Evolutionary conservation across 306 rosid species (phyloP).

Genomic region (Malus domestica): DNA sequence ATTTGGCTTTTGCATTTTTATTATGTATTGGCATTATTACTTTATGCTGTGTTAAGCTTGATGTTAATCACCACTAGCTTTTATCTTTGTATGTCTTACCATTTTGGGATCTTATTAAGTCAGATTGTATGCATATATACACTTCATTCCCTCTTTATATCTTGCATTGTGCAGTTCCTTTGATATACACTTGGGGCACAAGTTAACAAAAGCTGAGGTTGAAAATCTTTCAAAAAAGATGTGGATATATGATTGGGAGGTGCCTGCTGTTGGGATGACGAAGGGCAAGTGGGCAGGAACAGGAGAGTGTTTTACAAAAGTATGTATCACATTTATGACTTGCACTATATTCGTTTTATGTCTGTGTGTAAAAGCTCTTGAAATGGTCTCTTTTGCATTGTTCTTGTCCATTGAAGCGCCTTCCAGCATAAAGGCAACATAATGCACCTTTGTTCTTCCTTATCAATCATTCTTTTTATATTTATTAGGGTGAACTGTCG

Average conservation of each 20-base stretch:
- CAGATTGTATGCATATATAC: neutral
- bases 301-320: constrained; percentile 62
- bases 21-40: neutral
- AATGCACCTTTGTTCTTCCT: neutral
- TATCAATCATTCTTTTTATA: neutral
- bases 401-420: neutral
- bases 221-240: constrained; percentile 34
- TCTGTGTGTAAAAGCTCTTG: neutral
- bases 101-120: neutral
- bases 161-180: constrained; percentile 47
- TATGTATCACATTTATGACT: constrained; percentile 21
- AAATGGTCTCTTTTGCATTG: neutral
- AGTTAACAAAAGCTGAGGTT: constrained; percentile 59
- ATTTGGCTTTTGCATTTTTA: neutral
- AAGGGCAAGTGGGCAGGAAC: constrained; percentile 84
- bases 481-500: neutral
- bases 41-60: neutral
- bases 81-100: neutral
- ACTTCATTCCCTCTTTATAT: neutral
- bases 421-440: neutral
- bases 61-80: neutral
- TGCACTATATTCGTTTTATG: neutral
- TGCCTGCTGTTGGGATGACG: constrained; percentile 62
- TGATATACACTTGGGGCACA: constrained; percentile 50
- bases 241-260: constrained; percentile 61